Evolutionary conservation across 306 rosid species (phyloP), one percentile per base, ranked within the genome.

Genomic region (Trifolium subterraneum): DNA sequence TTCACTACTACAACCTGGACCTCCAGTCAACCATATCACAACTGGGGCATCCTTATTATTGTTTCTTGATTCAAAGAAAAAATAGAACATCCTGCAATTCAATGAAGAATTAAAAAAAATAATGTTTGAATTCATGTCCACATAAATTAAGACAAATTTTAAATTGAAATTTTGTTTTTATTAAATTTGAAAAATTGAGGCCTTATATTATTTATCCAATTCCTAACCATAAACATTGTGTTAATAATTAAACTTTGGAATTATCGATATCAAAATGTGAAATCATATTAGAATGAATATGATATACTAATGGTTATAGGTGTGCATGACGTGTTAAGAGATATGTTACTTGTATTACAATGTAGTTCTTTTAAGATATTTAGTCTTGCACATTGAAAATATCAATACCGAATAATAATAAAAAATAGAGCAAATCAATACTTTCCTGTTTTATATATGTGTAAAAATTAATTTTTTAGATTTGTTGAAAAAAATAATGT

Each of bases 11-110:
- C 98, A 93, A 6, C 98, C 98, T 75, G 98, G 98, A 51, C 98
- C 98, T 79, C 98, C 98, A 8, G 97, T 93, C 69, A 93, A 73
- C 98, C 98, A 93, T 64, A 91, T 88, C 39, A 93, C 98, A 50
- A 93, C 71, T 0, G 97, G 96, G 45, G 88, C 93, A 64, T 79
- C 77, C 39, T 71, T 85, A 4, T 11, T 3, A 15, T 15, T 88
- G 39, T 11, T 83, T 69, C 98, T 66, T 8, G 97, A 93, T 84
- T 93, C 98, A 42, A 93, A 93, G 88, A 93, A 89, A 44, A 91
- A 91, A 83, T 91, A 89, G 83, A 93, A 93, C 96, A 91, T 78
- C 86, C 98, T 93, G 86, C 63, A 66, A 44, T 27, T 18, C 12
- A 23, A 3, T 52, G 7, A 42, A 10, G 0, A n/a, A 16, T 25